Base-by-base conservation (phyloP, 352 stramenopile genomes). In the Pythium brachiatum region DNA sequence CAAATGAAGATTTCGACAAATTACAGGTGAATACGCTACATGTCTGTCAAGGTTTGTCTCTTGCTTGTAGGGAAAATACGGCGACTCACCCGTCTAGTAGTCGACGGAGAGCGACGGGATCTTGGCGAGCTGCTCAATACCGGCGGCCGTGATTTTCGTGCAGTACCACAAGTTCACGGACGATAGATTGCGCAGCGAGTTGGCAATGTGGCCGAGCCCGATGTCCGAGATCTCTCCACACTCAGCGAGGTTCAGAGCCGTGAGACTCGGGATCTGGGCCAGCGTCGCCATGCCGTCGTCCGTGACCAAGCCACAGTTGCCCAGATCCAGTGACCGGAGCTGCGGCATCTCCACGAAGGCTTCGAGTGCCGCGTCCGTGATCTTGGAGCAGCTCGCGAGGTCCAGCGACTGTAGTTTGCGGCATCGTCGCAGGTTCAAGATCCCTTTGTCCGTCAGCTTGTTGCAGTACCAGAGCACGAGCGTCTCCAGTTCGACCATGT, bases 391-490 rank as follows among this genome's bases (percentile, higher is more conserved):
- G 51, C 82, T 92, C 36, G 84, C 82, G 48, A 94, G 60, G 64
- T 94, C 84, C 4, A 94, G 66, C 18, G 81, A 81, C 62, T 86
- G 71, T 23, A 94, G 72, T 26, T 78, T 85, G 3, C 57, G 69
- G 3, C 92, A 71, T 1, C 52, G 31, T 8, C 66, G 56, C 20
- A 92, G 62, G 4, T 74, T 69, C 3, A 63, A 12, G 18, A 92
- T 71, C 3, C 78, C 84, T 0, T 25, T 25, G 66, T 96, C 84
- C 0, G 81, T 92, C 25, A 96, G 72, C 62, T 92, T 92, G 70
- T 88, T 89, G 67, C 85, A 96, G 68, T 94, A 90, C 75, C 84
- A 89, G 9, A 96, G 63, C 32, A 89, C 76, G 9, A 96, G 69
- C 31, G 75, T 81, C 54, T 90, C 70, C 6, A 96, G 62, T 7